Evolutionary conservation across 2,329 filamentous ascomycete genomes (phyloP).

Genomic region (Thielaviopsis euricoi): DNA sequence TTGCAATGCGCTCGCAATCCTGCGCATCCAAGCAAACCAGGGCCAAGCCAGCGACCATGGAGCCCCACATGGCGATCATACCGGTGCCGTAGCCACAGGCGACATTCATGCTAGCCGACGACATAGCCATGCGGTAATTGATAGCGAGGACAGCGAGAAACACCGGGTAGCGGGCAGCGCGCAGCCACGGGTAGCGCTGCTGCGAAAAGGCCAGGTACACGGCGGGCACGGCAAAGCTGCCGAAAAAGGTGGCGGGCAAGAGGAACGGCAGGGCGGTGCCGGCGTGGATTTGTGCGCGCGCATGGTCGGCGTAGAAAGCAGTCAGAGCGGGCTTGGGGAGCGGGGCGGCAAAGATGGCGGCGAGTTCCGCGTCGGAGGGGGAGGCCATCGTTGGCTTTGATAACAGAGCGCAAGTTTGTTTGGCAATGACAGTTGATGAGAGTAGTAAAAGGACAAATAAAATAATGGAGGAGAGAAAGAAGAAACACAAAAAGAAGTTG

Average conservation of each 20-base stretch:
- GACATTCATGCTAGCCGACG: constrained; percentile 33
- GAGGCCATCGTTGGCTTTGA: not conserved
- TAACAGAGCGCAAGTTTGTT: not conserved
- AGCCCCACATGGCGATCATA: constrained; percentile 32
- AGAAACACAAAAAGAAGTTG: too few species aligned
- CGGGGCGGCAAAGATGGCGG: constrained; percentile 1
- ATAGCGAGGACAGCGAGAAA: constrained; percentile 26
- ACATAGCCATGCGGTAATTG: constrained; percentile 25
- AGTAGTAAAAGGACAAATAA: not conserved
- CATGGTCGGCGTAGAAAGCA: constrained; percentile 21
- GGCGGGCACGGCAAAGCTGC: constrained; percentile 30
- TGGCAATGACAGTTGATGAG: too few species aligned
- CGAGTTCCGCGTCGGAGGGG: constrained; percentile 2
- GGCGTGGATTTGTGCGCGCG: constrained; percentile 21
- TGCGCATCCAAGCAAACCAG: constrained; percentile 40
- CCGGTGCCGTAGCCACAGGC: constrained; percentile 34
- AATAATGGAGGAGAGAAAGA: too few species aligned
- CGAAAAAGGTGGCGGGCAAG: constrained; percentile 33
- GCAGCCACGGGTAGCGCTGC: constrained; percentile 31
- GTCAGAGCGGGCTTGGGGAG: constrained; percentile 13
- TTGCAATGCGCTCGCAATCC: constrained; percentile 35
- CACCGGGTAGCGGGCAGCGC: constrained; percentile 31
- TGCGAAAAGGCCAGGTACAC: constrained; percentile 42
- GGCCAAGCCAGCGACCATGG: constrained; percentile 30
- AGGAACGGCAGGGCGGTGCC: constrained; percentile 31